Conservation (phyloP, 129 eudicot genomes). For the Flaveria ramosissima region DNA sequence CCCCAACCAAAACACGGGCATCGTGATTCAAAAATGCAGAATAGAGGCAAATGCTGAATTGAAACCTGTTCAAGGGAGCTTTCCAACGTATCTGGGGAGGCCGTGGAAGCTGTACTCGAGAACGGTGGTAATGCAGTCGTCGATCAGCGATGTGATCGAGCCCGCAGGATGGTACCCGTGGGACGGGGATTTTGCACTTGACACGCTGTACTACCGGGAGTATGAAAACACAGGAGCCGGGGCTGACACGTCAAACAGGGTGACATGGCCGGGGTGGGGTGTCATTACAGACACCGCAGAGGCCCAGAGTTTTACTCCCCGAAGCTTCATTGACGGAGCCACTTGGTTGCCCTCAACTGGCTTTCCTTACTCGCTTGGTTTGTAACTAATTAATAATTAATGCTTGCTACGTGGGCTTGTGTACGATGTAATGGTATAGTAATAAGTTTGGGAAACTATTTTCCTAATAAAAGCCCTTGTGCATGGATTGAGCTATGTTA, state of each 20-base stretch:
- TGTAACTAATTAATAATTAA: neutral
- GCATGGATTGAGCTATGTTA: neutral
- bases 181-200: constrained; percentile 11
- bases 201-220: constrained; percentile 10
- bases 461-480: neutral
- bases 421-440: neutral
- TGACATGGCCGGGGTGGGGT: constrained; percentile 14
- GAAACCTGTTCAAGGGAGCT: constrained; percentile 3
- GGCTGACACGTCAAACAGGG: constrained; percentile 1
- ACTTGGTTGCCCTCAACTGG: constrained; percentile 17
- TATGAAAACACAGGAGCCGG: neutral
- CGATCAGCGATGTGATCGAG: constrained; percentile 2
- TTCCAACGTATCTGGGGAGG: constrained; percentile 14
- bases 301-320: neutral
- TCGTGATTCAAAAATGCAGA: neutral
- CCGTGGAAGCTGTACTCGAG: constrained; percentile 18
- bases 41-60: neutral
- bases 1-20: constrained; percentile 20
- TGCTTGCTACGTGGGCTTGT: too few species aligned
- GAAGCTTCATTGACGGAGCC: constrained; percentile 4
- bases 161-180: constrained; percentile 15
- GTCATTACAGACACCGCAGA: neutral
- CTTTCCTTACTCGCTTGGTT: constrained; percentile 7
- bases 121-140: constrained; percentile 12
- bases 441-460: neutral